phyloP scores from a whole-genome alignment of 306 rosid genomes.

The Cicer bijugum region DNA sequence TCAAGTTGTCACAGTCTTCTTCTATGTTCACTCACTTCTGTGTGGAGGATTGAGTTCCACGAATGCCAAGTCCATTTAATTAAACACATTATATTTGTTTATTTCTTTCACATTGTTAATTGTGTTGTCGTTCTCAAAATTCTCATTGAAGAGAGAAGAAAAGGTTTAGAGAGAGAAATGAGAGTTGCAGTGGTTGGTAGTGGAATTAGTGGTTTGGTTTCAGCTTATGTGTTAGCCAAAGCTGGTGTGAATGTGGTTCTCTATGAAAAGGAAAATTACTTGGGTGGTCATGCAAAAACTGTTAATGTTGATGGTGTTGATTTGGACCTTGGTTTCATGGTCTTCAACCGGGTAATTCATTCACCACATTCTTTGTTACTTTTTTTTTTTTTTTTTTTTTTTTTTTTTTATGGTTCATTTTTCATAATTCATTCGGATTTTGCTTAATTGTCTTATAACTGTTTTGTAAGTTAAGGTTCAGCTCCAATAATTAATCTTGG shows the following conservation, averaged over 20 bases:
- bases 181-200: constrained; percentile 77
- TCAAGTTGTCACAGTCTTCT: background rate
- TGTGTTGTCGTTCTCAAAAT: background rate
- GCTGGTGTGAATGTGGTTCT: constrained; percentile 59
- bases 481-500: background rate
- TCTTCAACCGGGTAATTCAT: constrained; percentile 72
- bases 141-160: background rate
- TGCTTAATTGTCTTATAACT: background rate
- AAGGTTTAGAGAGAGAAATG: constrained; percentile 44
- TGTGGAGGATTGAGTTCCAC: constrained; percentile 41
- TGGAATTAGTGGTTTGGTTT: constrained; percentile 76
- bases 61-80: background rate
- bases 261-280: constrained; percentile 67
- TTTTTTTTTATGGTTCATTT: background rate
- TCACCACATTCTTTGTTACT: background rate
- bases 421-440: background rate
- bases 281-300: constrained; percentile 76
- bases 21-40: constrained; percentile 4
- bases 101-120: background rate
- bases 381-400: background rate
- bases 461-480: background rate
- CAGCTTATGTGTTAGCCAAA: constrained; percentile 61
- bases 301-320: constrained; percentile 62
- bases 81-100: background rate
- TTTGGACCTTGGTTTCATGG: constrained; percentile 89